Evolutionary conservation across 306 rosid genomes (phyloP), one percentile per base, ranked within the genome.

Genomic region (Casuarina glauca): DNA sequence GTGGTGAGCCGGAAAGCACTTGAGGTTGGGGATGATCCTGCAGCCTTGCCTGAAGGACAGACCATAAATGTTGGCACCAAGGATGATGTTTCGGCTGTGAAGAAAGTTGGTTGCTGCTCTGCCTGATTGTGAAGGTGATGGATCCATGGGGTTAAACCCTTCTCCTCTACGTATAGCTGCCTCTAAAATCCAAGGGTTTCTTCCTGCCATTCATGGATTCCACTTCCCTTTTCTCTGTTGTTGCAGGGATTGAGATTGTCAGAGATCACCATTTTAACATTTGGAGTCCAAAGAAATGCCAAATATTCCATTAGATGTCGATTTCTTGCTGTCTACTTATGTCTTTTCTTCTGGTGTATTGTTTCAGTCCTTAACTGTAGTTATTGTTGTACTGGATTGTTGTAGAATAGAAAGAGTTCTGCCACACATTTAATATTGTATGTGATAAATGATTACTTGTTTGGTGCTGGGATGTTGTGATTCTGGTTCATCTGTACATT

Each of bases 51-150:
- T 5, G 82, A 82, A 50, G 92, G 92, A 51, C 87, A 84, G 36
- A 86, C 85, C 73, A 84, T 88, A 71, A 84, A 77, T 72, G 80
- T 88, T 5, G 90, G 89, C 66, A 69, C 60, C 75, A 88, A 69
- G 84, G 92, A 88, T 80, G 92, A 88, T 82, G 90, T 88, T 77
- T 88, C 90, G 2, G 90, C 86, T 41, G 75, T 88, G 54, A 86
- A 84, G 88, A 80, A 86, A 76, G 84, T 38, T 52, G 81, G 88
- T 42, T 88, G 92, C 79, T 86, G 90, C 84, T 84, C 90, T 75
- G 82, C 83, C 48, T 88, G 78, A 80, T 76, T 54, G 26, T 15
- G 36, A 43, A 73, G 55, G 53, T 20, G 64, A 66, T 4, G 15
- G 73, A 60, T 72, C 77, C 16, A 35, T n/a, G 62, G 63, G 83